Conservation (phyloP, 2,329 filamentous ascomycete species). For the Aspergillus tanneri region DNA sequence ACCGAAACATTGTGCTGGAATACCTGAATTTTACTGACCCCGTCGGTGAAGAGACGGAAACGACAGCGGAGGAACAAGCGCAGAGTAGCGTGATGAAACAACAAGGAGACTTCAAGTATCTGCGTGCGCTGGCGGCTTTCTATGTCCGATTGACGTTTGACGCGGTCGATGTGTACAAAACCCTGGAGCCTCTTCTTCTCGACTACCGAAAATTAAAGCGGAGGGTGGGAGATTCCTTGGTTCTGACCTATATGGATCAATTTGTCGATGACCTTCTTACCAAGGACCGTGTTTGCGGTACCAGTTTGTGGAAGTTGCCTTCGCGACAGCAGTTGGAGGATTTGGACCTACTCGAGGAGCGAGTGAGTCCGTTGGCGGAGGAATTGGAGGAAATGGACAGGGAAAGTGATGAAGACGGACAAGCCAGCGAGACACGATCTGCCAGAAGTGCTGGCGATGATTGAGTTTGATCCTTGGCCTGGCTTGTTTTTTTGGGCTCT, state of each 20-base stretch:
- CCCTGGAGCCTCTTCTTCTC: constrained; percentile 77
- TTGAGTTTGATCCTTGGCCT: constrained; percentile 19
- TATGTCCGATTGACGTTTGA: constrained; percentile 88
- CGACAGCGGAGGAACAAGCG: constrained; percentile 21
- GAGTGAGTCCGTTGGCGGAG: constrained; percentile 79
- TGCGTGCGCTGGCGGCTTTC: constrained; percentile 85
- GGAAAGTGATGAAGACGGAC: constrained; percentile 26
- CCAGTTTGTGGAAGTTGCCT: constrained; percentile 88
- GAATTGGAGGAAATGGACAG: constrained; percentile 49
- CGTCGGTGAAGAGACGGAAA: constrained; percentile 50
- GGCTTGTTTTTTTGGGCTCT: not conserved
- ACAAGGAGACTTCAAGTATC: constrained; percentile 64
- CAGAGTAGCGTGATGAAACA: constrained; percentile 34
- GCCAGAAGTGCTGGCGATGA: constrained; percentile 25
- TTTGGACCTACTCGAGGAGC: constrained; percentile 78
- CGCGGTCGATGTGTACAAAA: constrained; percentile 74
- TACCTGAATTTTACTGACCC: constrained; percentile 78
- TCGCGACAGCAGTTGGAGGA: constrained; percentile 81
- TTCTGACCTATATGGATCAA: constrained; percentile 79
- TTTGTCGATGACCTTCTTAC: constrained; percentile 90
- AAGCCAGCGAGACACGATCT: constrained; percentile 25
- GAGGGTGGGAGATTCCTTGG: constrained; percentile 70
- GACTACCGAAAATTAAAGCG: constrained; percentile 82
- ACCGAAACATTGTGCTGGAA: constrained; percentile 72
- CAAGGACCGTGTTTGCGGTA: constrained; percentile 87